Evolutionary conservation across 2,329 filamentous ascomycete genomes (phyloP), one percentile per base, ranked within the genome.

Genomic region (Aspergillus sp.): DNA sequence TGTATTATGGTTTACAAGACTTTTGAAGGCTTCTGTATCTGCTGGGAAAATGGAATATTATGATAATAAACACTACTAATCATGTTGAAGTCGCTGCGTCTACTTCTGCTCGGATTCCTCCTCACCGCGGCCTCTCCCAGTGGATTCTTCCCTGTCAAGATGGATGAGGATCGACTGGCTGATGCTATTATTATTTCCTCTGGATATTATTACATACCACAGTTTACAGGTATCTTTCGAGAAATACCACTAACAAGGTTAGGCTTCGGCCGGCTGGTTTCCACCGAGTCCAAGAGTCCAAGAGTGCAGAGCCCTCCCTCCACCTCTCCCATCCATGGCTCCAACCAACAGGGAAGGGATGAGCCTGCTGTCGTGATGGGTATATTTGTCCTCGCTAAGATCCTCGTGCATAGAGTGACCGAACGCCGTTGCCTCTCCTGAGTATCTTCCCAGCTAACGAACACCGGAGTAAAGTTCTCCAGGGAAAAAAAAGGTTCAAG

Each of bases 231-330:
- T 30, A 47, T 43, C n/a, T 19, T 50, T 57, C 54, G 19, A 50
- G 46, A 55, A 51, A 55, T 60, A 60, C 58, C 46, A 41, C 54
- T 57, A 57, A 57, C 54, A 57, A 23, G 54, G 54, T 57, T 57
- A 43, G 54, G 54, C 54, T 58, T 64, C 63, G 65, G 65, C 64
- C 65, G 61, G 46, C 50, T 55, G 60, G 47, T 38, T 54, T 34
- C 34, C 46, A 47, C 23, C 23, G 45, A 13, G 38, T 15, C 38
- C 38, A 43, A 57, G 25, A 28, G 4, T 28, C 25, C 8, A 23
- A 13, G 43, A 43, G 43, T 61, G 45, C 49, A 46, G 38, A 28
- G 43, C 28, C 25, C 43, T 61, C 55, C 58, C 43, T 61, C 55
- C 58, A 59, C 52, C 34, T 49, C 53, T 28, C 31, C 48, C 34